phyloP scores from a whole-genome alignment of 225 moss, liverwort and hornwort genomes.

The Polytrichum commune region DNA sequence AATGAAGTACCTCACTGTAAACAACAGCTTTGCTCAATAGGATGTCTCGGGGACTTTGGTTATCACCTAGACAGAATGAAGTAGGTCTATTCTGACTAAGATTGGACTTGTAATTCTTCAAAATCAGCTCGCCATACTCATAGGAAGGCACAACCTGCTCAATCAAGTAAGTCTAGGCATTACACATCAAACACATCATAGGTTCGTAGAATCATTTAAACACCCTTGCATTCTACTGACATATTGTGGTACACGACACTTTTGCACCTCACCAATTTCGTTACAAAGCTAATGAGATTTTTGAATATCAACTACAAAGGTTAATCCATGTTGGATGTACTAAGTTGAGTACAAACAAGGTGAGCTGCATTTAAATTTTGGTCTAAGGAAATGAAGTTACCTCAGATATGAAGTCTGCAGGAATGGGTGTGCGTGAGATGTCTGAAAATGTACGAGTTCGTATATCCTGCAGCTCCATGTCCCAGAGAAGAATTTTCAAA shows the following conservation, averaged over 20 bases:
- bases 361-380: too few relatives aligned
- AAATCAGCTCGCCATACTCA: constrained; percentile 52
- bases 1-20: constrained; percentile 48
- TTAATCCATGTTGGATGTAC: too few relatives aligned
- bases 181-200: too few relatives aligned
- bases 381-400: constrained; percentile 9
- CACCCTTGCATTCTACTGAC: too few relatives aligned
- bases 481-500: too few relatives aligned
- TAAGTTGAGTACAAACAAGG: background rate
- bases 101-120: constrained; percentile 41
- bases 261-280: too few relatives aligned
- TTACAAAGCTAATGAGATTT: too few relatives aligned
- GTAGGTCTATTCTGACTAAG: constrained; percentile 28
- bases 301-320: too few relatives aligned
- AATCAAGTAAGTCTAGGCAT: background rate
- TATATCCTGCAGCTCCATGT: constrained; percentile 39
- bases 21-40: constrained; percentile 41
- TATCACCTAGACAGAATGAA: constrained; percentile 24
- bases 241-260: too few relatives aligned
- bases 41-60: constrained; percentile 21
- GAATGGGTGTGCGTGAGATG: constrained; percentile 45
- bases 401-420: constrained; percentile 63
- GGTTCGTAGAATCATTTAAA: too few relatives aligned
- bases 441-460: constrained; percentile 61
- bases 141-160: constrained; percentile 57